Percentiles rank a stretch among this genome's conserved stretches.
These are phyloP conservation scores for Microbotryum saponariae DNA, from an alignment of 1,284 basidiomycete species.

Conservation along the genomic window DNA sequence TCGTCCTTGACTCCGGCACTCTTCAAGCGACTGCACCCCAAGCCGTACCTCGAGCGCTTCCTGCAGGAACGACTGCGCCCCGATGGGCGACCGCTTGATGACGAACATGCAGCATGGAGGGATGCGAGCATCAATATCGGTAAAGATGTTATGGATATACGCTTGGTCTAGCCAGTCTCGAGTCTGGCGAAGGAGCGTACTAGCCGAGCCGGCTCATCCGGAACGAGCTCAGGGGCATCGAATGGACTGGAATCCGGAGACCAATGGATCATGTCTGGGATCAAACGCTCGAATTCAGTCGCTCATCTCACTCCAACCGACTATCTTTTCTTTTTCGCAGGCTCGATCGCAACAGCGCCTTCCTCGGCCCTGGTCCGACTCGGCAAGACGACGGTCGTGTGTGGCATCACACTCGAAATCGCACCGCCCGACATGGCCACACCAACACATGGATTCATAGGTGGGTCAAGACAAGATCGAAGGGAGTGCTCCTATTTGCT, in stretches of 20 bases:
- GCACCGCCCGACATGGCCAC: constrained; percentile 72
- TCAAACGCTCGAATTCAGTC: not conserved
- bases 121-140: constrained; percentile 64
- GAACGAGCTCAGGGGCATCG: not conserved
- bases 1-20: constrained; percentile 44
- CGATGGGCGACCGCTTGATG: constrained; percentile 54
- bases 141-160: constrained; percentile 43
- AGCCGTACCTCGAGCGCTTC: constrained; percentile 70
- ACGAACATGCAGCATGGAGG: constrained; percentile 49
- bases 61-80: constrained; percentile 61
- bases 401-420: constrained; percentile 90
- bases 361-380: constrained; percentile 83
- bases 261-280: not conserved
- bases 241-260: not conserved
- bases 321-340: constrained; percentile 40
- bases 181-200: not conserved
- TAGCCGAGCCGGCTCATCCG: not conserved
- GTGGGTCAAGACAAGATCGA: constrained; percentile 45
- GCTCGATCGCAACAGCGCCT: constrained; percentile 81
- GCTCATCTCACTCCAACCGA: not conserved
- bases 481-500: too few species aligned
- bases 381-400: constrained; percentile 82
- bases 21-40: constrained; percentile 74
- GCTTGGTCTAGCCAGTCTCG: not conserved
- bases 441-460: constrained; percentile 70